phyloP scores from a whole-genome alignment of 139 green algal genomes.

The Coelastrella sp. region DNA sequence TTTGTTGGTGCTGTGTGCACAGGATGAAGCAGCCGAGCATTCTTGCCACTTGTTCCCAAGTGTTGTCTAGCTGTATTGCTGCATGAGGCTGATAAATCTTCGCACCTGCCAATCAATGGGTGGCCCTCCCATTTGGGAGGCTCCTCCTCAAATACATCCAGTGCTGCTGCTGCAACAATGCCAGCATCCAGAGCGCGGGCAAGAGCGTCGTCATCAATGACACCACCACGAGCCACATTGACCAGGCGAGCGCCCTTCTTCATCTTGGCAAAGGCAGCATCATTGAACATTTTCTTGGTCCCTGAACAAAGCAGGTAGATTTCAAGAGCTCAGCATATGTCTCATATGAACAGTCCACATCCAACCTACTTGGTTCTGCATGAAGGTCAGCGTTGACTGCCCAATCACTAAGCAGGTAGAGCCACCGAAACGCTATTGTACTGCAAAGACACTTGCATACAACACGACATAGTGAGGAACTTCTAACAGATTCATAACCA shows the following conservation, averaged over 20 bases:
- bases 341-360: too few relatives aligned
- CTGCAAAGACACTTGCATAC: too few relatives aligned
- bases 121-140: constrained; percentile 72
- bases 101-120: constrained; percentile 47
- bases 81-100: not conserved
- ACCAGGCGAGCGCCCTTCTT: constrained; percentile 92
- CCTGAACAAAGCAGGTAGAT: not conserved
- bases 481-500: too few relatives aligned
- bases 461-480: too few relatives aligned
- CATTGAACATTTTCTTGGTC: constrained; percentile 88
- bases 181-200: constrained; percentile 84
- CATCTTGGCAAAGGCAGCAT: constrained; percentile 88
- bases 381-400: too few relatives aligned
- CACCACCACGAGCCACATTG: constrained; percentile 95
- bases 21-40: too few relatives aligned
- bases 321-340: too few relatives aligned
- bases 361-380: too few relatives aligned
- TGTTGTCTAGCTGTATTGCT: not conserved
- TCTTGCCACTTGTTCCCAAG: not conserved
- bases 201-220: constrained; percentile 93
- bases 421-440: too few relatives aligned
- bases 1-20: too few relatives aligned
- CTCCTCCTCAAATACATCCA: constrained; percentile 94
- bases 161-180: constrained; percentile 76
- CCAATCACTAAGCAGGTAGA: too few relatives aligned